Base-by-base conservation (phyloP, 352 stramenopile species). In the Pythium monospermum region DNA sequence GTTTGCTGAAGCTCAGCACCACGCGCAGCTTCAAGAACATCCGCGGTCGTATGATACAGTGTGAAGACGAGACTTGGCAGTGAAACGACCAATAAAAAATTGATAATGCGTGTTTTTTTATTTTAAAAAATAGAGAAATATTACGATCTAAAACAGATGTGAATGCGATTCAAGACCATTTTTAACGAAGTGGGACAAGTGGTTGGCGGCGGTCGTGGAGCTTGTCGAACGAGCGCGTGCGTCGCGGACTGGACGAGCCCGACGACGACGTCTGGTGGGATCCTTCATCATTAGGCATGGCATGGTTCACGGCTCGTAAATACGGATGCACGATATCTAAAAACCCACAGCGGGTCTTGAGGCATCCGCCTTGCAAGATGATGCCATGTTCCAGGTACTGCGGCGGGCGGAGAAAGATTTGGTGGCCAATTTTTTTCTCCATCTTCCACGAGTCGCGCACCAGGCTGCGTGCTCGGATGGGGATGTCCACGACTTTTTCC, bases 301-400 rank as follows among this genome's bases (percentile, higher is more conserved):
- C 51, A 31, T 67, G 59, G 23, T 61, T 31, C 3, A 13, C 28
- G 2, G 48, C 53, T 3, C 53, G 46, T 18, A 67, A 26, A 37
- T 59, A 67, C 30, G 59, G 53, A 19, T 59, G 52, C 23, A 67
- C 59, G 21, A 67, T 56, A 16, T 61, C 49, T 2, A 41, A 31
- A 19, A 68, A 68, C 13, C 60, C 60, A n/a, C 55, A 49, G 13
- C 60, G 53, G 2, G 60, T 68, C 49, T 54, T 48, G 16, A 68
- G 49, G 30, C 49, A 55, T 27, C 49, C 49, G 28, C 45, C 55
- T 16, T 64, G 45, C 2, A 64, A 31, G 33, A 64, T 64, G 36
- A 68, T 64, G 39, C 60, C 60, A 37, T 64, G 55, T 36, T 68
- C 60, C 4, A 68, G 45, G 18, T 61, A 64, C 44, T 58, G 49